A percentile compares a stretch with the other conserved stretches of the same genome.
phyloP scores from a whole-genome alignment of 106 monocot species.

The Xerophyta viscosa region DNA sequence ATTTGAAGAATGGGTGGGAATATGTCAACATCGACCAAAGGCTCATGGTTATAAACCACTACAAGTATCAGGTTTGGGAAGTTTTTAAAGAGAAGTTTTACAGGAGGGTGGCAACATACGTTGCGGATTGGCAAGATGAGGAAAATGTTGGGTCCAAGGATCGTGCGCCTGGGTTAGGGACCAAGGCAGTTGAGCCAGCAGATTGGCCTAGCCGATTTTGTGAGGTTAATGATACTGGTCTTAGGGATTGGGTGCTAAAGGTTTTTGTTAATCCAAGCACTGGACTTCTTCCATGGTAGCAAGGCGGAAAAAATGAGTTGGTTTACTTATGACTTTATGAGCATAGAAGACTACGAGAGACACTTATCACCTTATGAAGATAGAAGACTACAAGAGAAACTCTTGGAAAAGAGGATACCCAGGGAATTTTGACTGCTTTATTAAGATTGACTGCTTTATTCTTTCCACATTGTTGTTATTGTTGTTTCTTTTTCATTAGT shows the following conservation, averaged over 20 bases:
- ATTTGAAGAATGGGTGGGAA: conserved; percentile 51
- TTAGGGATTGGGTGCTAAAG: conserved; percentile 60
- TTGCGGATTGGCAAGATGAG: conserved; percentile 91
- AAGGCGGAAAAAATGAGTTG: neutral
- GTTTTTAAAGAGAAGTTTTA: conserved; percentile 99
- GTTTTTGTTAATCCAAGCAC: conserved; percentile 34
- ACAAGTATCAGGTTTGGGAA: conserved; percentile 99
- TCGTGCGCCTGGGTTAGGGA: conserved; percentile 87
- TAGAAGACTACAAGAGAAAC: too few species aligned
- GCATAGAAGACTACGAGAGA: neutral
- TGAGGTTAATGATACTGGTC: conserved; percentile 74
- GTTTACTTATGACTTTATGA: neutral
- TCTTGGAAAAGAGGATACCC: too few species aligned
- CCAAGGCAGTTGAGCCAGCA: conserved; percentile 76
- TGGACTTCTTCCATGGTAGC: conserved; percentile 70
- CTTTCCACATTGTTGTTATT: too few species aligned
- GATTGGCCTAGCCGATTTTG: conserved; percentile 89
- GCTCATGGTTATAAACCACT: conserved; percentile 90
- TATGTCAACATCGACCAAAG: conserved; percentile 63
- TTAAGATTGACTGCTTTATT: too few species aligned
- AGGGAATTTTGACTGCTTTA: too few species aligned
- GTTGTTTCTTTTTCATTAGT: too few species aligned
- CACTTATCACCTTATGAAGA: too few species aligned
- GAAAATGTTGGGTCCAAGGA: conserved; percentile 97
- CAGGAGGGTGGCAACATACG: conserved; percentile 90